phyloP scores from a whole-genome alignment of 768 basidiomycete genomes.

The Lepiota brunneoincarnata region DNA sequence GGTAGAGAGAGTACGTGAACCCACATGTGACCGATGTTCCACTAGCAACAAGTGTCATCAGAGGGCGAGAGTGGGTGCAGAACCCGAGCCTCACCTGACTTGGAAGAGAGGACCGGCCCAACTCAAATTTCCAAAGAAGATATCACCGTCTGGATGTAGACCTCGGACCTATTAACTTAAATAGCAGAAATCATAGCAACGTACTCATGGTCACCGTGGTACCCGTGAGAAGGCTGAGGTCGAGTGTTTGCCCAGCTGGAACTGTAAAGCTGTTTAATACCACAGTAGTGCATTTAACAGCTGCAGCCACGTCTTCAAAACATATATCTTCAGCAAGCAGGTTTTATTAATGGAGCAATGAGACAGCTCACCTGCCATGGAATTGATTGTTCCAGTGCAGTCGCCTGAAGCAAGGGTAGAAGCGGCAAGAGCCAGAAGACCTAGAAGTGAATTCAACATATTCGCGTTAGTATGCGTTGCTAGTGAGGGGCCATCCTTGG shows the following conservation, averaged over 20 bases:
- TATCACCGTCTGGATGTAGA: conserved; percentile 46
- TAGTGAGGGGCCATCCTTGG: not conserved
- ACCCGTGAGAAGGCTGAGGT: conserved; percentile 40
- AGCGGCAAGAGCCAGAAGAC: conserved; percentile 1
- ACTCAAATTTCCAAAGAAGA: conserved; percentile 48
- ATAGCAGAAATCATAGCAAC: conserved; percentile 16
- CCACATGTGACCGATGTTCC: conserved; percentile 48
- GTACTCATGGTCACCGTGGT: conserved; percentile 59
- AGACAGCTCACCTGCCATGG: conserved; percentile 16
- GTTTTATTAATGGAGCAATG: not conserved
- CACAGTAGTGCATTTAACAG: conserved; percentile 55
- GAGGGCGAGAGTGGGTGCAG: not conserved
- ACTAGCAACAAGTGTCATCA: conserved; percentile 23
- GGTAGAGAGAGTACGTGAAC: conserved; percentile 10
- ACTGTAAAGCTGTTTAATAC: conserved; percentile 57
- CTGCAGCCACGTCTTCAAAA: conserved; percentile 41
- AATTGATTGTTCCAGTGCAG: conserved; percentile 18
- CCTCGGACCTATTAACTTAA: not conserved
- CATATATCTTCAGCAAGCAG: not conserved
- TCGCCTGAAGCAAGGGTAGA: conserved; percentile 2
- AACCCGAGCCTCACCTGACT: conserved; percentile 33
- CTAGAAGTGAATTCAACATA: conserved; percentile 1
- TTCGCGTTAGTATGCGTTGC: not conserved
- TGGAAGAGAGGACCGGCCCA: conserved; percentile 57
- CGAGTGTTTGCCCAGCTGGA: conserved; percentile 49